Conservation (phyloP, 495 filamentous ascomycete genomes). For the Rhypophila decipiens region DNA sequence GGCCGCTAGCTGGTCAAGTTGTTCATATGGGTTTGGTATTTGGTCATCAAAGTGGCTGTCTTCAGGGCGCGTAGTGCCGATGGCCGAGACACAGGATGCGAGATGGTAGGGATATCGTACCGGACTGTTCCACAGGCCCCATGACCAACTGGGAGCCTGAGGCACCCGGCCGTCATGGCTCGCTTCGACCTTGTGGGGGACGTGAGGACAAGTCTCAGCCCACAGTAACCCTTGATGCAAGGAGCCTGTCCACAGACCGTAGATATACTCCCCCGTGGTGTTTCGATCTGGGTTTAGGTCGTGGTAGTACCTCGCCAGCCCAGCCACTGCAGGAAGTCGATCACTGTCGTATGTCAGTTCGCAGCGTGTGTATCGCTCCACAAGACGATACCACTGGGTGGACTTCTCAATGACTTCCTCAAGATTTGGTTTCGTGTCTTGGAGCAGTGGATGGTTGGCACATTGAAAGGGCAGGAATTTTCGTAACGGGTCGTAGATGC, state of each 20-base stretch:
- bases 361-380: not conserved
- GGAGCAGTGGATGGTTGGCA: not conserved
- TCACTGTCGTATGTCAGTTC: not conserved
- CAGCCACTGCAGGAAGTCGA: not conserved
- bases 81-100: not conserved
- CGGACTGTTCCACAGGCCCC: not conserved
- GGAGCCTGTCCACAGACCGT: not conserved
- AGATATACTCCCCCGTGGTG: not conserved
- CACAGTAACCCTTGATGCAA: not conserved
- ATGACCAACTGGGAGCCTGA: not conserved
- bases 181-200: not conserved
- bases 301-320: not conserved
- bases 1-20: not conserved
- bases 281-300: not conserved
- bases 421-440: not conserved
- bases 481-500: not conserved
- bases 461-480: not conserved
- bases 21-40: not conserved
- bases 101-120: not conserved
- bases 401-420: not conserved
- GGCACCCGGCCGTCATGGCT: not conserved
- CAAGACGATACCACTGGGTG: not conserved
- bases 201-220: not conserved
- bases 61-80: not conserved
- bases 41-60: not conserved